phyloP scores from a whole-genome alignment of 305 asterid genomes.

The Caryopteris hybrid region DNA sequence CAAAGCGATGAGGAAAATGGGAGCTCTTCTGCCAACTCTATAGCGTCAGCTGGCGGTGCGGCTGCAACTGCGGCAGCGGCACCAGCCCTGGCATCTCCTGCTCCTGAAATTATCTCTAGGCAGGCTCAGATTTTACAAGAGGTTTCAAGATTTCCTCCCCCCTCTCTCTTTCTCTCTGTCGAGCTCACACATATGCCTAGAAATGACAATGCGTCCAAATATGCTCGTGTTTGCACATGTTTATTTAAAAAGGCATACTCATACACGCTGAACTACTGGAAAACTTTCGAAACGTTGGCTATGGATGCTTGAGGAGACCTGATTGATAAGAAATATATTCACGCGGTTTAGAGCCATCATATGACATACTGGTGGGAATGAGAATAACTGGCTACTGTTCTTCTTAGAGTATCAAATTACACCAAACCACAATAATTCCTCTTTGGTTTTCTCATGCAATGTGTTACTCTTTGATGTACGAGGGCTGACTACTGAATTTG shows the following conservation, averaged over 20 bases:
- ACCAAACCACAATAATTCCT: neutral
- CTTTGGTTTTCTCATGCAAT: neutral
- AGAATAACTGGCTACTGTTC: neutral
- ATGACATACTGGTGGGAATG: neutral
- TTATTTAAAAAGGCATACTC: neutral
- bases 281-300: neutral
- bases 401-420: neutral
- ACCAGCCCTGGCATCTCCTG: conserved; percentile 22
- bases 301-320: conserved; percentile 1
- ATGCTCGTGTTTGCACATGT: neutral
- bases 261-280: neutral
- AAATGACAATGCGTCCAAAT: neutral
- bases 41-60: conserved; percentile 31
- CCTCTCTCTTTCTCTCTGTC: neutral
- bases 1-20: conserved; percentile 54
- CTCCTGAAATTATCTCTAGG: conserved; percentile 52
- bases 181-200: neutral
- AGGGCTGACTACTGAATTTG: neutral
- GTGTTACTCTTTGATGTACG: neutral
- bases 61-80: conserved; percentile 21
- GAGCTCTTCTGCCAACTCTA: conserved; percentile 38
- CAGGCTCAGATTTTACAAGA: conserved; percentile 73
- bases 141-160: conserved; percentile 23
- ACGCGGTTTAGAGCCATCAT: neutral
- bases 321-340: neutral